Evolutionary conservation across 202 grass and related monocot species (phyloP).

Genomic region (Eragrostis tef): DNA sequence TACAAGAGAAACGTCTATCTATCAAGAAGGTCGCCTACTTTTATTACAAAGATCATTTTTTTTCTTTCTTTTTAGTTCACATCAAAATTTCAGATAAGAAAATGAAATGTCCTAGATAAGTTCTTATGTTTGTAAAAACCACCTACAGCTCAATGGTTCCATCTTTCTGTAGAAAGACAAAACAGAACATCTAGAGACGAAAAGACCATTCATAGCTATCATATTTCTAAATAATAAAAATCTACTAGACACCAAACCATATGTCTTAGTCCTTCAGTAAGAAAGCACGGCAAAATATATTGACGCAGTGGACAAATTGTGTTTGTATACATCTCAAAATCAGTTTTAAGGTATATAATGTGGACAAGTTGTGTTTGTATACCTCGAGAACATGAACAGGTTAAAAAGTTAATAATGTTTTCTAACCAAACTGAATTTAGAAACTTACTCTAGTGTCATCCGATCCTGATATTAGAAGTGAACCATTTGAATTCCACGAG

Average conservation of each 20-base stretch:
- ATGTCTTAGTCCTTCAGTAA: background rate
- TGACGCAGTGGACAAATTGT: background rate
- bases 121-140: constrained; percentile 6
- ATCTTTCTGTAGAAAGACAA: background rate
- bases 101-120: background rate
- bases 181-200: background rate
- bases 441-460: constrained; percentile 91
- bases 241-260: background rate
- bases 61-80: background rate
- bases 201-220: background rate
- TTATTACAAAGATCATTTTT: constrained; percentile 18
- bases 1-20: background rate
- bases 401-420: constrained; percentile 22
- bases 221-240: constrained; percentile 19
- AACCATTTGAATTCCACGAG: constrained; percentile 88
- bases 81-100: constrained; percentile 1
- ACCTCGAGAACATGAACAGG: constrained; percentile 11
- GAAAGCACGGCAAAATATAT: background rate
- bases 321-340: constrained; percentile 11
- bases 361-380: background rate
- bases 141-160: background rate
- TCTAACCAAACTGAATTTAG: constrained; percentile 23
- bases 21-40: constrained; percentile 19
- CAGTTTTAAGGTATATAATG: constrained; percentile 3
- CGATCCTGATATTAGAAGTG: constrained; percentile 93